These are phyloP conservation scores for Metarhizium guizhouense DNA, from an alignment of 2,329 filamentous ascomycete species.

Conservation along the genomic window DNA sequence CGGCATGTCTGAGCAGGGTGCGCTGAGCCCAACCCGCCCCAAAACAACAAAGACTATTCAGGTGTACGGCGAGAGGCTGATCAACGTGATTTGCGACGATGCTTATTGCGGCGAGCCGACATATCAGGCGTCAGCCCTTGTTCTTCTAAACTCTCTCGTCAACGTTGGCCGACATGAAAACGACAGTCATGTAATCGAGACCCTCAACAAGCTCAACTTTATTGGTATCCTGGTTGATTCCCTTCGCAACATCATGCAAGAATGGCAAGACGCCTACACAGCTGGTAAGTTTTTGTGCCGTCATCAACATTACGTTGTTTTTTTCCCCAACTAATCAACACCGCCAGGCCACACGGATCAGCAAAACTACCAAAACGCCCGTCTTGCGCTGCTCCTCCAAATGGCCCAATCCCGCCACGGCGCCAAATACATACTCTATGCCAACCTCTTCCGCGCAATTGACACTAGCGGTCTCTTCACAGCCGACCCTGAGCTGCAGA, in stretches of 20 bases:
- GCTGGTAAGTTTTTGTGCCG: slow-evolving; percentile 35
- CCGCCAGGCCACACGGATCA: slow-evolving; percentile 30
- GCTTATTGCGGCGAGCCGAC: slow-evolving; percentile 74
- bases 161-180: slow-evolving; percentile 63
- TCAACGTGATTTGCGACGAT: slow-evolving; percentile 88
- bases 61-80: slow-evolving; percentile 62
- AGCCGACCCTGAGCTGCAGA: slow-evolving; percentile 85
- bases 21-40: slow-evolving; percentile 35
- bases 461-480: slow-evolving; percentile 78
- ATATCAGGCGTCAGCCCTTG: slow-evolving; percentile 76
- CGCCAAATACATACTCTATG: slow-evolving; percentile 78
- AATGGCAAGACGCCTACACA: slow-evolving; percentile 52
- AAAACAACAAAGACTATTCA: slow-evolving; percentile 66
- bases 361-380: slow-evolving; percentile 54
- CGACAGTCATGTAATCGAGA: slow-evolving; percentile 67
- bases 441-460: slow-evolving; percentile 75
- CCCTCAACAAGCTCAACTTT: slow-evolving; percentile 80
- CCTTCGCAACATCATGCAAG: slow-evolving; percentile 65
- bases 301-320: slow-evolving; percentile 6
- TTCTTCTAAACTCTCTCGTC: slow-evolving; percentile 73
- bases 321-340: not conserved
- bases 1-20: slow-evolving; percentile 51
- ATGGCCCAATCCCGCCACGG: slow-evolving; percentile 78
- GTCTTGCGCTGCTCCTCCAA: slow-evolving; percentile 73
- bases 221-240: slow-evolving; percentile 84